phyloP scores from a whole-genome alignment of 352 stramenopile species.

The Pythium grandisporangium region DNA sequence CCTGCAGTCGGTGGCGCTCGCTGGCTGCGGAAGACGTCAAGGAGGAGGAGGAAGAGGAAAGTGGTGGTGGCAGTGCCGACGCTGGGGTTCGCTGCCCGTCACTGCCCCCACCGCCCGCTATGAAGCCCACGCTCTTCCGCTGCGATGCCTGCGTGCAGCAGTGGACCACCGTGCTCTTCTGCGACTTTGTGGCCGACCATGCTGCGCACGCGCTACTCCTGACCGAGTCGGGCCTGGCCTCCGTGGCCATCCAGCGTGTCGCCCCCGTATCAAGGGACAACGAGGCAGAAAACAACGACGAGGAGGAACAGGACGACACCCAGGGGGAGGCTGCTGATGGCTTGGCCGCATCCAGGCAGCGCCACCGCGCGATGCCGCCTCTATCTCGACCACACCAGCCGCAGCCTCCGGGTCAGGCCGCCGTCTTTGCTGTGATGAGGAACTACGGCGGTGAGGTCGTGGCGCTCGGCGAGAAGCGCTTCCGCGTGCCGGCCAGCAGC shows the following conservation, averaged over 20 bases:
- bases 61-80: no score
- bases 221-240: constrained; percentile 38
- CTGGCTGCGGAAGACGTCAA: constrained; percentile 17
- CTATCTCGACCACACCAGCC: not conserved
- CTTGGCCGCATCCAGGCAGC: no score
- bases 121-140: no score
- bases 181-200: constrained; percentile 55
- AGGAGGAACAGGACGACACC: no score
- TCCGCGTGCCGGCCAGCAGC: constrained; percentile 28
- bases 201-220: constrained; percentile 23
- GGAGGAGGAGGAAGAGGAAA: no score
- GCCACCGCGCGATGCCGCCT: not conserved
- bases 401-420: not conserved
- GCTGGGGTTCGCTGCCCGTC: no score
- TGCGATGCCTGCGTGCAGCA: constrained; percentile 30
- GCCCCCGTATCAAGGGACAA: not conserved
- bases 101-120: no score
- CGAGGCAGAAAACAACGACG: no score
- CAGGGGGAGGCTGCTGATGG: no score
- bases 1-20: constrained; percentile 53
- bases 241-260: constrained; percentile 19
- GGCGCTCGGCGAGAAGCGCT: constrained; percentile 35
- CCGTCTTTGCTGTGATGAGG: constrained; percentile 24
- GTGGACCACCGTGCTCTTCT: constrained; percentile 32
- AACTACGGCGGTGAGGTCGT: constrained; percentile 27